Evolutionary conservation across 1,139 yeast species (phyloP).

Genomic region (Geotrichum carabidarum): DNA sequence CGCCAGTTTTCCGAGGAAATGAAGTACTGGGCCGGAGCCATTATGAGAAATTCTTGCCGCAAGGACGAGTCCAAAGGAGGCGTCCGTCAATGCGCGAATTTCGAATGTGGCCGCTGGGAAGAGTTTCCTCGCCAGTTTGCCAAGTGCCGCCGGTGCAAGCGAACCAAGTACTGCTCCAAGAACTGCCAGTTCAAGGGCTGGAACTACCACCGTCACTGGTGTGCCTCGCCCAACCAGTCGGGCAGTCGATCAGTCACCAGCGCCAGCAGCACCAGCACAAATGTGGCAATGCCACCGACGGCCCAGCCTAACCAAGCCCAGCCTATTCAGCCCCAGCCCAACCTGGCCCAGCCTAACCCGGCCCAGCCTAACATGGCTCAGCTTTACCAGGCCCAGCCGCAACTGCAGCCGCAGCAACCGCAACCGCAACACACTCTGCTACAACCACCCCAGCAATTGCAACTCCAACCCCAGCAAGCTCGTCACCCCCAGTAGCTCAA

Average conservation of each 20-base stretch:
- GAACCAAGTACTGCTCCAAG: conserved; percentile 91
- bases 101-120: conserved; percentile 96
- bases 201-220: conserved; percentile 94
- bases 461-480: neutral
- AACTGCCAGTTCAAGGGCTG: conserved; percentile 90
- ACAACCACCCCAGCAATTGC: neutral
- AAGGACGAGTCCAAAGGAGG: conserved; percentile 85
- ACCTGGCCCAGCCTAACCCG: neutral
- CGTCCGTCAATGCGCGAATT: conserved; percentile 89
- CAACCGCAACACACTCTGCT: neutral
- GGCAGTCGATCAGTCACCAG: conserved; percentile 1
- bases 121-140: conserved; percentile 84
- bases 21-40: conserved; percentile 95
- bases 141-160: conserved; percentile 86
- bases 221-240: conserved; percentile 47
- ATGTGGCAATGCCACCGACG: neutral
- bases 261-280: neutral
- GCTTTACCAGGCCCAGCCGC: neutral
- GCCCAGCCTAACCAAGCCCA: neutral
- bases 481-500: neutral
- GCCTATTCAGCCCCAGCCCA: neutral
- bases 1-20: conserved; percentile 64
- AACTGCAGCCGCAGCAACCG: neutral
- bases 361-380: neutral
- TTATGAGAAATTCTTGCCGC: conserved; percentile 91